Conservation (phyloP, 2,329 filamentous ascomycete species). For the Penicillium digitatum region DNA sequence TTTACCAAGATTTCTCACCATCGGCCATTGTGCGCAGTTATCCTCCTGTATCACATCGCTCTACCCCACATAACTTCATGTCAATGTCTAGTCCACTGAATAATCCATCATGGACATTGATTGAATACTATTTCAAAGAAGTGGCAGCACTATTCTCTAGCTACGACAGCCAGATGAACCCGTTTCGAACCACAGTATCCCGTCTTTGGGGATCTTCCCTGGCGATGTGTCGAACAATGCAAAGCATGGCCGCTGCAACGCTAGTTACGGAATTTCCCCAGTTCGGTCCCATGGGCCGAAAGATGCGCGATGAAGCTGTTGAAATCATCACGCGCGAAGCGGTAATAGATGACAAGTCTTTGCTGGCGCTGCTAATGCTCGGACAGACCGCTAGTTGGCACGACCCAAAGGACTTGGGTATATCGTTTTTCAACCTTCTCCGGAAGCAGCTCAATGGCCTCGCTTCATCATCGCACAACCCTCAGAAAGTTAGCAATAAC, state of each 20-base stretch:
- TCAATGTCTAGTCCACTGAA: conserved; percentile 42
- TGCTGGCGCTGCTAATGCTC: conserved; percentile 57
- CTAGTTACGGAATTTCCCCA: conserved; percentile 56
- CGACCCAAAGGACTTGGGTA: conserved; percentile 53
- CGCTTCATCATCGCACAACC: conserved; percentile 26
- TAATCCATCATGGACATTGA: conserved; percentile 53
- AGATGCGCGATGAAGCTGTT: conserved; percentile 52
- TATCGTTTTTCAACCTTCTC: conserved; percentile 48
- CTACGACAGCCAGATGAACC: conserved; percentile 60
- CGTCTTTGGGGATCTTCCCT: conserved; percentile 56
- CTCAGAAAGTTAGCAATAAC: conserved; percentile 37
- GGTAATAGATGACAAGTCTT: conserved; percentile 51
- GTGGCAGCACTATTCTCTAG: conserved; percentile 61
- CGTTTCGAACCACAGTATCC: conserved; percentile 57
- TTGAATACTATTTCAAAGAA: conserved; percentile 63
- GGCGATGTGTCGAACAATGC: conserved; percentile 58
- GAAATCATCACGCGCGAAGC: conserved; percentile 49
- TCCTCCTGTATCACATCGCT: conserved; percentile 23
- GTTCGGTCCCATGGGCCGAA: conserved; percentile 49
- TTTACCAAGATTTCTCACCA: conserved; percentile 30
- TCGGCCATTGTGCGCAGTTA: conserved; percentile 35
- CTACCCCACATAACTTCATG: conserved; percentile 25
- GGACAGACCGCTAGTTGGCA: conserved; percentile 61
- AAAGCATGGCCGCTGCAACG: conserved; percentile 62
- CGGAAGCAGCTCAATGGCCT: conserved; percentile 42